Conservation (phyloP, 176 grass and related monocot species). For the Bonia amplexicaulis region DNA sequence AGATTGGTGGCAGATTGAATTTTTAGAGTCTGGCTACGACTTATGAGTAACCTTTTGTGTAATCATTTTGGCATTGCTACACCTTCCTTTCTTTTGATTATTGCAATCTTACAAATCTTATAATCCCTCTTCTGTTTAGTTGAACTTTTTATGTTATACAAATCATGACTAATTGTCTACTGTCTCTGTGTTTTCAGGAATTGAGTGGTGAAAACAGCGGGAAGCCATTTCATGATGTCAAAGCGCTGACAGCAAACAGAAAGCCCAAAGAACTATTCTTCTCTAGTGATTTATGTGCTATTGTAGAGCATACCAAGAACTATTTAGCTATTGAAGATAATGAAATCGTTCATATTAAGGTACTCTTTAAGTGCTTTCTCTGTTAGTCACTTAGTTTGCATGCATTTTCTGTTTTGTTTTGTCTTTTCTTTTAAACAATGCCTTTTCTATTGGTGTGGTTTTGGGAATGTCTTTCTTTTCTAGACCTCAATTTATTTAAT, state of each 20-base stretch:
- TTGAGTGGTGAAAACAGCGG: conserved; percentile 50
- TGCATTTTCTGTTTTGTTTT: conserved; percentile 1
- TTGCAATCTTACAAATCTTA: background rate
- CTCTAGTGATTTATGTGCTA: conserved; percentile 91
- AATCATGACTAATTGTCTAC: background rate
- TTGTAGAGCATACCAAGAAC: conserved; percentile 94
- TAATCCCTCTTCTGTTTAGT: background rate
- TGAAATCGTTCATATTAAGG: conserved; percentile 83
- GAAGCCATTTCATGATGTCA: conserved; percentile 72
- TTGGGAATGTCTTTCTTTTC: background rate
- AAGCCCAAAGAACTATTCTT: conserved; percentile 91
- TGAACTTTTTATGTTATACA: background rate
- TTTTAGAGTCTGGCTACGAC: background rate
- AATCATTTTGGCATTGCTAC: background rate
- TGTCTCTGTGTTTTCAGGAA: conserved; percentile 44
- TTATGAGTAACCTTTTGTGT: background rate
- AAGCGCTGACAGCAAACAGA: conserved; percentile 65
- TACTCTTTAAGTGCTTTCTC: background rate
- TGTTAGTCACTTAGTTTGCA: background rate
- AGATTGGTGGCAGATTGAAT: background rate
- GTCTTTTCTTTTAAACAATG: background rate
- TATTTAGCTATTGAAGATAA: conserved; percentile 84
- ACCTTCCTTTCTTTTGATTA: background rate
- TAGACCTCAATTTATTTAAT: background rate
- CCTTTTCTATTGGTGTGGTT: background rate